These are phyloP conservation scores for Isatis tinctoria DNA, from an alignment of 345 rosid species.

Conservation along the genomic window DNA sequence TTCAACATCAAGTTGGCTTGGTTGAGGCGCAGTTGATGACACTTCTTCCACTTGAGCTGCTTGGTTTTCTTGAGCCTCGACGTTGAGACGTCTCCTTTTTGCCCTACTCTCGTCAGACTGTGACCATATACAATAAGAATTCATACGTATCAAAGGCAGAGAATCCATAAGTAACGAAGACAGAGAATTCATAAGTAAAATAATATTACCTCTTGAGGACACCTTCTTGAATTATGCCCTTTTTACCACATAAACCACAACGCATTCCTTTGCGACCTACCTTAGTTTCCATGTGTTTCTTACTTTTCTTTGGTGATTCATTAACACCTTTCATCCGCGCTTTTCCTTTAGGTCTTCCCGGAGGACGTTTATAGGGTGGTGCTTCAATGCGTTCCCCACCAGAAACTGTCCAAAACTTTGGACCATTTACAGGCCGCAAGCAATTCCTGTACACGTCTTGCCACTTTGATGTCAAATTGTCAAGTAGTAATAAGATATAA, in stretches of 20 bases:
- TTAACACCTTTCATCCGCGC: background rate
- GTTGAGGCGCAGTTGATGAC: too few species aligned
- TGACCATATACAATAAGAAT: too few species aligned
- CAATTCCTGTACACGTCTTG: background rate
- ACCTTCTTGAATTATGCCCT: background rate
- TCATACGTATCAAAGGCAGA: too few species aligned
- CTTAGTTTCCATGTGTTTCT: too few species aligned
- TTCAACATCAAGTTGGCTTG: too few species aligned
- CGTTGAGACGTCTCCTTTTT: too few species aligned
- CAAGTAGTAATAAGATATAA: background rate
- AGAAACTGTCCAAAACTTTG: background rate
- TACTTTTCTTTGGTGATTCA: background rate
- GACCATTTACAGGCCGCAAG: background rate
- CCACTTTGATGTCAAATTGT: background rate
- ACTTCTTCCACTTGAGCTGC: too few species aligned
- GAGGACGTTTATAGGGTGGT: background rate
- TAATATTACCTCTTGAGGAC: background rate
- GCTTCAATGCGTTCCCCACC: background rate
- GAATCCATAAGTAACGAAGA: too few species aligned
- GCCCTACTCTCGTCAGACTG: too few species aligned
- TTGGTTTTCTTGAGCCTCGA: too few species aligned
- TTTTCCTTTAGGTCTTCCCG: background rate
- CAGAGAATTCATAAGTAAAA: too few species aligned
- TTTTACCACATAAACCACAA: background rate
- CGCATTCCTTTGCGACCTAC: background rate